Base-by-base conservation (phyloP, 371 early-diverging fungal species). In the Rhizomucor miehei region DNA sequence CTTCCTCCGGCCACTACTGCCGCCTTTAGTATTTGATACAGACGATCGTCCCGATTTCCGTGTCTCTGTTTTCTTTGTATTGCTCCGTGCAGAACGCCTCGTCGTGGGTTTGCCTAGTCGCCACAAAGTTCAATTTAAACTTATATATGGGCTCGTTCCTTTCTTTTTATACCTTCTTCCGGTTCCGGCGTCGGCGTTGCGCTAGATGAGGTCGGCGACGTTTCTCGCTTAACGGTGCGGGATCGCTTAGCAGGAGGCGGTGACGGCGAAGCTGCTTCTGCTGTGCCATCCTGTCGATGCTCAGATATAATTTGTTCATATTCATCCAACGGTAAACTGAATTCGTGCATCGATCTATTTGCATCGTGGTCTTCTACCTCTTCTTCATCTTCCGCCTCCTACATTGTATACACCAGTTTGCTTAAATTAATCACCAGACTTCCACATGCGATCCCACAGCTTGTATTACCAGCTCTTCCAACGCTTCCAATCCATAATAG, bases 281-380 rank as follows among this genome's bases (percentile, higher is more conserved):
- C 69, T 23, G 68, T 66, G 41, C 74, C 67, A 34, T 84, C 82
- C 49, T 68, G 71, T 16, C 69, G 65, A 38, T 79, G 75, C 11
- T 84, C 84, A n/a, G 71, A 70, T 49, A 84, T 81, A 17, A 81
- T 51, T 44, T 80, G 77, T 40, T 84, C 84, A 56, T 76, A 81
- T 1, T 81, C 82, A 20, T 77, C 77, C 14, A 79, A 44, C 0
- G 84, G 84, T 44, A 84, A 56, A 9, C 69, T 71, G 46, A 84
- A 84, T 51, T 84, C 84, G 29, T 71, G 67, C 38, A 65, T 48
- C n/a, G 63, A 69, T 24, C 63, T 62, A 23, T 66, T 53, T 44
- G 58, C 65, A 20, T 69, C 72, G 19, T 68, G 77, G 38, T 66
- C 71, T 25, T 57, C 65, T 9, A 63, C 73, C 44, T 75, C 75